A percentile compares a stretch with the other conserved stretches of the same genome.
phyloP scores from a whole-genome alignment of 2,329 filamentous ascomycete genomes.

The Huntiella moniliformis region DNA sequence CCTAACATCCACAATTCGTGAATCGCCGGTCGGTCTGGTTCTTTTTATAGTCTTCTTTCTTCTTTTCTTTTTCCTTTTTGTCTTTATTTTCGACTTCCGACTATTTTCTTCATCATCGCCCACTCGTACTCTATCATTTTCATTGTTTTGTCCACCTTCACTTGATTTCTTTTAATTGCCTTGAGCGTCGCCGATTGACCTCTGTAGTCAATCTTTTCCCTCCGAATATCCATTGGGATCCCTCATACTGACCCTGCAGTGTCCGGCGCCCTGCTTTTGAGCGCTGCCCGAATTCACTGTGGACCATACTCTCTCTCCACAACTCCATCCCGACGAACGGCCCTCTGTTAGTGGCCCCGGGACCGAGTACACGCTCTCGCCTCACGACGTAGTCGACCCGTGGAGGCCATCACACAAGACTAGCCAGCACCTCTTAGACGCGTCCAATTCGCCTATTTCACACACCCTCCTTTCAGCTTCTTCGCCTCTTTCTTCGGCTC shows the following conservation, averaged over 20 bases:
- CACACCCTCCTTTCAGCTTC: slow-evolving; percentile 9
- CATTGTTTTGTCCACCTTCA: background rate
- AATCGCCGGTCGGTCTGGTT: background rate
- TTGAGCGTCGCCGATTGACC: background rate
- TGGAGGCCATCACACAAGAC: slow-evolving; percentile 1
- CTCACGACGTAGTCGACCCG: background rate
- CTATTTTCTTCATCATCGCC: background rate
- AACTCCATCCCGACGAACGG: slow-evolving; percentile 11
- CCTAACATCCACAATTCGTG: background rate
- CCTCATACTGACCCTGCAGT: slow-evolving; percentile 4
- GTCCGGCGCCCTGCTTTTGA: slow-evolving; percentile 12
- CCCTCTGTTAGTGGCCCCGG: slow-evolving; percentile 8
- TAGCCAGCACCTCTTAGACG: slow-evolving; percentile 4
- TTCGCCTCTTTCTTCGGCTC: slow-evolving; percentile 6
- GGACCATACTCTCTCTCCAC: slow-evolving; percentile 12
- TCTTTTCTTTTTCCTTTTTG: slow-evolving; percentile 1
- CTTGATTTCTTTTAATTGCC: background rate
- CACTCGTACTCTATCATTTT: background rate
- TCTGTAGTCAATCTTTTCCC: background rate
- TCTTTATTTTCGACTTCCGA: background rate
- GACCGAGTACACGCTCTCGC: slow-evolving; percentile 3
- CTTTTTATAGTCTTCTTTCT: background rate
- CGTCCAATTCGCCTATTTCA: slow-evolving; percentile 3
- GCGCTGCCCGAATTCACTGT: slow-evolving; percentile 8
- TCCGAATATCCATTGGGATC: background rate